These are phyloP conservation scores for Colletotrichum musicola DNA, from an alignment of 2,329 filamentous ascomycete genomes.

Conservation along the genomic window DNA sequence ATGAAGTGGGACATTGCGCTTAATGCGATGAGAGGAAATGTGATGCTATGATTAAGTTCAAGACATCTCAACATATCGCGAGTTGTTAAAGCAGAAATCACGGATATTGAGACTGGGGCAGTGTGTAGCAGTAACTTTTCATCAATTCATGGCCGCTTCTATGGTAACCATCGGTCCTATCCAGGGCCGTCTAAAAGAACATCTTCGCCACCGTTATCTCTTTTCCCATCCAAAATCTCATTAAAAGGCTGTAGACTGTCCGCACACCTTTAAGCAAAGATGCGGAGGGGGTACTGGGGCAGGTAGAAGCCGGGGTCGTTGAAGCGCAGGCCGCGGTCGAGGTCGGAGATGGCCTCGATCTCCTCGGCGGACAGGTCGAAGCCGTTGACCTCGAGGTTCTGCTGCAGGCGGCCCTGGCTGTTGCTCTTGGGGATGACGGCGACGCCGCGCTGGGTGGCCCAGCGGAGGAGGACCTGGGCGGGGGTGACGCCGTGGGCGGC, in stretches of 20 bases:
- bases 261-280: conserved; percentile 58
- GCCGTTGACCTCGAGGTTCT: conserved; percentile 68
- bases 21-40: no score
- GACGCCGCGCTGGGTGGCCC: conserved; percentile 74
- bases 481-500: conserved; percentile 69
- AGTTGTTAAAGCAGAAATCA: background rate
- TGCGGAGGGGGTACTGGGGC: conserved; percentile 60
- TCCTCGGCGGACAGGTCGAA: conserved; percentile 69
- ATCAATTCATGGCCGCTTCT: conserved; percentile 20
- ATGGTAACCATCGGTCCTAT: background rate
- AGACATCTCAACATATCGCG: no score
- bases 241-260: background rate
- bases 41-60: no score
- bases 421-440: conserved; percentile 76
- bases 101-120: no score
- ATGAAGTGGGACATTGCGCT: no score
- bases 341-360: conserved; percentile 65
- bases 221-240: background rate
- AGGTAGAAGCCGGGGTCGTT: conserved; percentile 66
- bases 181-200: background rate
- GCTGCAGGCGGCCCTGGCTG: conserved; percentile 59
- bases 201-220: background rate
- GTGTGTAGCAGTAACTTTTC: background rate
- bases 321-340: conserved; percentile 70
- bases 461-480: conserved; percentile 75